phyloP scores from a whole-genome alignment of 257 asterid genomes.

The Sherardia arvensis region DNA sequence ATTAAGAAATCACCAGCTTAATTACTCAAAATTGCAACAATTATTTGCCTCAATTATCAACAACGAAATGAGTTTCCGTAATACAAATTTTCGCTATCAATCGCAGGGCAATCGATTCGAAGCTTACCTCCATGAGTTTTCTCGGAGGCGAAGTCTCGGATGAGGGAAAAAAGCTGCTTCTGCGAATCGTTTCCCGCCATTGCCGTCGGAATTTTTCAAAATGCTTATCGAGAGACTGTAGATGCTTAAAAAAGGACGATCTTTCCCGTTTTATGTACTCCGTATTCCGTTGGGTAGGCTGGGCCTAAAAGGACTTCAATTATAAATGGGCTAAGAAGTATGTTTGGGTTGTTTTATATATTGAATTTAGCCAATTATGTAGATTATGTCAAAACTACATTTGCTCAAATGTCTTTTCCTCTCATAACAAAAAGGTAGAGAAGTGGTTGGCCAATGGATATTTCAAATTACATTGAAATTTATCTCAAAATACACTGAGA shows the following conservation, averaged over 20 bases:
- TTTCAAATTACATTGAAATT: too few relatives aligned
- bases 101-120: not conserved
- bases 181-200: conserved; percentile 89
- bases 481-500: too few relatives aligned
- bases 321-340: not conserved
- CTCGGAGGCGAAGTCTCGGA: conserved; percentile 60
- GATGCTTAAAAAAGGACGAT: not conserved
- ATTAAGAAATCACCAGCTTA: not conserved
- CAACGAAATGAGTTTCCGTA: not conserved
- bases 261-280: not conserved
- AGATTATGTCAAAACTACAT: too few relatives aligned
- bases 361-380: too few relatives aligned
- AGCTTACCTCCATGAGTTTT: conserved; percentile 68
- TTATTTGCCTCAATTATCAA: not conserved
- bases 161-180: conserved; percentile 46
- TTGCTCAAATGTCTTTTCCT: too few relatives aligned
- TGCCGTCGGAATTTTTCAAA: not conserved
- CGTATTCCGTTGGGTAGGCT: not conserved
- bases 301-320: not conserved
- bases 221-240: not conserved
- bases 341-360: too few relatives aligned
- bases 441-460: too few relatives aligned
- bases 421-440: too few relatives aligned
- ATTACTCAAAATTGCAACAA: not conserved
- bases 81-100: not conserved